Evolutionary conservation across 169 alveolate species (phyloP).

Genomic region (Sarcocystis neurona): DNA sequence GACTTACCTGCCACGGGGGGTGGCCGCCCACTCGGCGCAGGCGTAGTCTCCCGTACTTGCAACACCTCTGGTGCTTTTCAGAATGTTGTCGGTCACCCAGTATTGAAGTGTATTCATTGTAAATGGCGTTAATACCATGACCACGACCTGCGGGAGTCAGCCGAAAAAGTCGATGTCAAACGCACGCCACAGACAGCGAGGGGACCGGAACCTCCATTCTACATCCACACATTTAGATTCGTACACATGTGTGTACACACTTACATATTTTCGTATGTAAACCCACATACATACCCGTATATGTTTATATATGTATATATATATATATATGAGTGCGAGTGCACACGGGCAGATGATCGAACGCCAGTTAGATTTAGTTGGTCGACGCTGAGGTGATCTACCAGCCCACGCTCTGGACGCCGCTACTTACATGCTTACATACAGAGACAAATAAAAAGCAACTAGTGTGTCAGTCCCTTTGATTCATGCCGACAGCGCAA

Average conservation of each 20-base stretch:
- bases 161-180: conserved; percentile 8
- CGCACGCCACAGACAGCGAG: background rate
- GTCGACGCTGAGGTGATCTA: no score
- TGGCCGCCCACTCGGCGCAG: no score
- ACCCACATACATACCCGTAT: background rate
- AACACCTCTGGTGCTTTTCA: no score
- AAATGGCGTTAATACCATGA: conserved; percentile 62
- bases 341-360: background rate
- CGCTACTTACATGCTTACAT: no score
- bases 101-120: conserved; percentile 53
- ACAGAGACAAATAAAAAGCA: background rate
- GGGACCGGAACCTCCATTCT: background rate
- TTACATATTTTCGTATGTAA: no score
- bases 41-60: no score
- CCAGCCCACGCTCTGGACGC: background rate
- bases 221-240: no score
- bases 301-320: background rate
- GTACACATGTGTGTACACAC: no score
- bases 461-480: no score
- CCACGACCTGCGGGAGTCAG: conserved; percentile 40
- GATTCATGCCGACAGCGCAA: no score
- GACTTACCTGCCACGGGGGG: no score
- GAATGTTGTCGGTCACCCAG: conserved; percentile 64
- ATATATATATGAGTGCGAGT: background rate
- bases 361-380: no score